A percentile compares a stretch with the other conserved stretches of the same genome.
phyloP scores from a whole-genome alignment of 805 yeast species.

The Lipomyces spencermartinsiae region DNA sequence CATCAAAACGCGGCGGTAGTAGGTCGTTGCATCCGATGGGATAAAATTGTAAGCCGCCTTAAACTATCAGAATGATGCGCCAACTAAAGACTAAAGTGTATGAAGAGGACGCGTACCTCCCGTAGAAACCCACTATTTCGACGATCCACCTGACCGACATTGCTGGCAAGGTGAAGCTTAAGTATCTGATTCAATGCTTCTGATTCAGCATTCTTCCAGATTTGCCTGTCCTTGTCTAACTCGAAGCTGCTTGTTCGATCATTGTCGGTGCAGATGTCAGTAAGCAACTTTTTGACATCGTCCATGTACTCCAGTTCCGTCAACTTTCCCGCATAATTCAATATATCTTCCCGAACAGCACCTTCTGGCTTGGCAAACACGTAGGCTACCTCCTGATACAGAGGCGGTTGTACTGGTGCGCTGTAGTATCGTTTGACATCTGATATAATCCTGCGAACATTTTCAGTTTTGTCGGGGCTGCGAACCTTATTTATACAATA shows the following conservation, averaged over 20 bases:
- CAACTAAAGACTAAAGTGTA: background rate
- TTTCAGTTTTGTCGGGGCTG: constrained; percentile 8
- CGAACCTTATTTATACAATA: constrained; percentile 21
- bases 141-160: constrained; percentile 6
- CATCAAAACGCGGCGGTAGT: constrained; percentile 50
- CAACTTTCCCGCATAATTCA: constrained; percentile 3
- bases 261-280: constrained; percentile 9
- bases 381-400: constrained; percentile 14
- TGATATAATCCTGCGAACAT: constrained; percentile 7
- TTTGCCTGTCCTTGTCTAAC: constrained; percentile 45
- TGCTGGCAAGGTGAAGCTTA: constrained; percentile 32
- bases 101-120: constrained; percentile 29
- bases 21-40: constrained; percentile 52
- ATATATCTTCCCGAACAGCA: constrained; percentile 20
- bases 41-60: constrained; percentile 44
- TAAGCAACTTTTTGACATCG: constrained; percentile 26
- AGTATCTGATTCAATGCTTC: constrained; percentile 46
- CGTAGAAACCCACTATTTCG: background rate
- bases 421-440: constrained; percentile 8
- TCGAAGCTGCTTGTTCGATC: constrained; percentile 47
- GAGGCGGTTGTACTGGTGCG: constrained; percentile 16
- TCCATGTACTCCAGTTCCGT: constrained; percentile 26
- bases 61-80: background rate
- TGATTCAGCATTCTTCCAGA: constrained; percentile 53
- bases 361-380: constrained; percentile 15